Evolutionary conservation across 345 rosid genomes (phyloP).

Genomic region (Adansonia digitata): DNA sequence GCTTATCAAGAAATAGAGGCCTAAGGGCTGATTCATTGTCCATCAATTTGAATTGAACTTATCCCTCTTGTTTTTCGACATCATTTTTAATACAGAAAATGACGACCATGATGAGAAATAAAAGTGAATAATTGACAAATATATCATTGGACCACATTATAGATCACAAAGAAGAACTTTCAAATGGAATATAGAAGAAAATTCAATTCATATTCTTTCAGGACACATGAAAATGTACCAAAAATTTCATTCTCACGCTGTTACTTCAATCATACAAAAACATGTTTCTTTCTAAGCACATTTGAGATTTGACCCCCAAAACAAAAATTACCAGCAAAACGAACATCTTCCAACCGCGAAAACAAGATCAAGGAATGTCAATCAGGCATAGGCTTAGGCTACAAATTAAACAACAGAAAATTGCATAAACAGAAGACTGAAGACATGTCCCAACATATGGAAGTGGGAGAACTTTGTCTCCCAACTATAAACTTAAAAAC

Average conservation of each 20-base stretch:
- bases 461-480: slow-evolving; percentile 32
- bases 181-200: not conserved
- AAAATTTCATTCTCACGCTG: slow-evolving; percentile 1
- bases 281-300: not conserved
- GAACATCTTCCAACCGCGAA: not conserved
- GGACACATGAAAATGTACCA: slow-evolving; percentile 1
- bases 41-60: not conserved
- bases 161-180: slow-evolving; percentile 4
- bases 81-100: not conserved
- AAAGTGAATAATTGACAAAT: slow-evolving; percentile 1
- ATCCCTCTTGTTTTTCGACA: not conserved
- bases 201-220: not conserved
- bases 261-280: not conserved
- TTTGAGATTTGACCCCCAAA: not conserved
- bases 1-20: slow-evolving; percentile 12
- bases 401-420: not conserved
- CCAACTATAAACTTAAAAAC: slow-evolving; percentile 12
- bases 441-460: not conserved
- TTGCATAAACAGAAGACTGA: not conserved
- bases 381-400: not conserved
- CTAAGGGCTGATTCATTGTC: not conserved
- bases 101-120: slow-evolving; percentile 5
- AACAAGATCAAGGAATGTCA: slow-evolving; percentile 10
- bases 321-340: not conserved
- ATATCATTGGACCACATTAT: not conserved